Conservation (phyloP, 1,284 basidiomycete genomes). For the Malassezia yamatoensis region DNA sequence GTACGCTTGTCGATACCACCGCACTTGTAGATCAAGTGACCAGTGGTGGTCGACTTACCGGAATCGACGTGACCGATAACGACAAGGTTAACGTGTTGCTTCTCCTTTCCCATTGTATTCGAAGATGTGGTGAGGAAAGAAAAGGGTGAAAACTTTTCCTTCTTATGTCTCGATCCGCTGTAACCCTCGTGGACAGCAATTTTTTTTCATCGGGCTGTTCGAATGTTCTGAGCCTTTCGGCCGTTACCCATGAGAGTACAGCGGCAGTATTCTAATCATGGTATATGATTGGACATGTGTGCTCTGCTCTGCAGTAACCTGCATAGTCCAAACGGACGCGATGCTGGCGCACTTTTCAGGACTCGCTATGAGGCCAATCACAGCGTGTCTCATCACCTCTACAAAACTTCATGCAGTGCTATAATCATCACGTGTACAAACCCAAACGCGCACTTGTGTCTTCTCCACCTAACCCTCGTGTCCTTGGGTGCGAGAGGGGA, state of each 20-base stretch:
- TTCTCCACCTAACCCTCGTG: too few species aligned
- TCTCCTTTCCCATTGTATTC: constrained; percentile 21
- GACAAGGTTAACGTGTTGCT: constrained; percentile 47
- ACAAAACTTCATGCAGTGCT: too few species aligned
- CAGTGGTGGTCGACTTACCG: constrained; percentile 96
- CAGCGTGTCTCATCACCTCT: too few species aligned
- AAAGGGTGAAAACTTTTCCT: constrained; percentile 8
- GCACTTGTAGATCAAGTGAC: constrained; percentile 99
- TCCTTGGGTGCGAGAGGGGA: too few species aligned
- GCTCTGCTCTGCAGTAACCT: too few species aligned
- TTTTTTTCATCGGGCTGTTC: constrained; percentile 16
- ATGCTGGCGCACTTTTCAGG: too few species aligned
- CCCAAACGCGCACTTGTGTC: too few species aligned
- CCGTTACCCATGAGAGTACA: not conserved
- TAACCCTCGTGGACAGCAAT: constrained; percentile 1
- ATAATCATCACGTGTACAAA: too few species aligned
- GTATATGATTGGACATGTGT: too few species aligned
- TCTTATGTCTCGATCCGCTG: constrained; percentile 1
- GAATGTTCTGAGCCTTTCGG: constrained; percentile 14
- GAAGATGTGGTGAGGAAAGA: constrained; percentile 9
- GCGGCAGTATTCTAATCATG: too few species aligned
- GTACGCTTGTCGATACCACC: constrained; percentile 99
- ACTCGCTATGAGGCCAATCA: too few species aligned
- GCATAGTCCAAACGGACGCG: too few species aligned
- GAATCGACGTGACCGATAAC: constrained; percentile 49